Conservation (phyloP, 352 stramenopile genomes). For the Phytophthora hibernalis region DNA sequence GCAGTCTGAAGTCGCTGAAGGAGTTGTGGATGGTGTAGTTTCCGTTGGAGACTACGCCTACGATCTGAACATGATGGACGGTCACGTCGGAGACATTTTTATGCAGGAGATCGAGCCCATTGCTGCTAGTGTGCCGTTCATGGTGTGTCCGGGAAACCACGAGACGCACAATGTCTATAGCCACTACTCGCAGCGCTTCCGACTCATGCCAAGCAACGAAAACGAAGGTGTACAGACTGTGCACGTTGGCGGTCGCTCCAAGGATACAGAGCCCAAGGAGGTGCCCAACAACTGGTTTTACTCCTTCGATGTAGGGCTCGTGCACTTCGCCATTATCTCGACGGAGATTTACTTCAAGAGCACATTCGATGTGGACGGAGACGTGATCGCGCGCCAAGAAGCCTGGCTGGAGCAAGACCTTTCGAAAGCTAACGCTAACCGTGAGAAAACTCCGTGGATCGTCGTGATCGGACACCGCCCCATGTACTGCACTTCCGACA, state of each 20-base stretch:
- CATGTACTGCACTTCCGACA: slow-evolving; percentile 90
- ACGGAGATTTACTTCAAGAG: slow-evolving; percentile 92
- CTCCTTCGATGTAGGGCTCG: slow-evolving; percentile 86
- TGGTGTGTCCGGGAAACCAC: slow-evolving; percentile 93
- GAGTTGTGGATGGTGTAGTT: slow-evolving; percentile 78
- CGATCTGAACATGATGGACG: slow-evolving; percentile 83
- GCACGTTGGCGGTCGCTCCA: slow-evolving; percentile 46
- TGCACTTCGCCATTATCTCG: slow-evolving; percentile 88
- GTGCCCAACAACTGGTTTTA: slow-evolving; percentile 92
- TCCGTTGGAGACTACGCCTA: slow-evolving; percentile 92
- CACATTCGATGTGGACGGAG: slow-evolving; percentile 53
- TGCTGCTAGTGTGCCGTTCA: slow-evolving; percentile 84
- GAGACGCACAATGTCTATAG: slow-evolving; percentile 86
- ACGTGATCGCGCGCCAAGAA: slow-evolving; percentile 67
- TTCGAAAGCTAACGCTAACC: slow-evolving; percentile 65
- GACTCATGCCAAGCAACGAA: slow-evolving; percentile 82
- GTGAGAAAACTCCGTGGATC: slow-evolving; percentile 75
- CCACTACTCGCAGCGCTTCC: slow-evolving; percentile 90
- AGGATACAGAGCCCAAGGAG: slow-evolving; percentile 34
- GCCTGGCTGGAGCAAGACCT: slow-evolving; percentile 75
- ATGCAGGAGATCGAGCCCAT: slow-evolving; percentile 92
- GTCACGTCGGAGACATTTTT: slow-evolving; percentile 89
- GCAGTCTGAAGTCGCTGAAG: slow-evolving; percentile 84
- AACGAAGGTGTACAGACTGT: slow-evolving; percentile 67
- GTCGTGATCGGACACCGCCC: slow-evolving; percentile 87